Evolutionary conservation across 768 basidiomycete genomes (phyloP).

Genomic region (Rossbeevera mucosa): DNA sequence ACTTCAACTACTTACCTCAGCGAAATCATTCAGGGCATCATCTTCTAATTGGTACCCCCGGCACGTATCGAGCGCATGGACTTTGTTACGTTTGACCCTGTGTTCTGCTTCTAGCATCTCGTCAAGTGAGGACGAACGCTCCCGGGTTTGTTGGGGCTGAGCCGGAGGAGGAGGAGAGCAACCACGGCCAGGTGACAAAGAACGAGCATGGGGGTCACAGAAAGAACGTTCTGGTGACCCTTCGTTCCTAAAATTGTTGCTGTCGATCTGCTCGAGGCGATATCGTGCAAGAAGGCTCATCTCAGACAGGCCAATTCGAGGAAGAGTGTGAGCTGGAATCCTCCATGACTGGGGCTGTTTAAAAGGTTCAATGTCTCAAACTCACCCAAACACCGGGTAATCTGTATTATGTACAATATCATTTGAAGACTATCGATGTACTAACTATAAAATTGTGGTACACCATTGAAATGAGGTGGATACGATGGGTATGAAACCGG

Average conservation of each 20-base stretch:
- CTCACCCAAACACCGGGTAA: too few relatives aligned
- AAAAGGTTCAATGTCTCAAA: too few relatives aligned
- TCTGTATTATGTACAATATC: too few relatives aligned
- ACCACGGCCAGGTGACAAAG: neutral
- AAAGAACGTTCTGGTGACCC: neutral
- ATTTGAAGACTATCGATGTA: too few relatives aligned
- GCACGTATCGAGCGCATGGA: neutral
- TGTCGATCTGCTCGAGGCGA: neutral
- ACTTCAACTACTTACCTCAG: neutral
- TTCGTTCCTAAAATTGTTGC: neutral
- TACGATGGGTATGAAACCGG: too few relatives aligned
- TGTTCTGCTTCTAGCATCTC: neutral
- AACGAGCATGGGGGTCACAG: too few relatives aligned
- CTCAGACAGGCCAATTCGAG: too few relatives aligned
- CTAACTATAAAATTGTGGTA: too few relatives aligned
- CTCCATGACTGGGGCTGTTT: too few relatives aligned
- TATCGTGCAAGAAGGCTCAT: neutral
- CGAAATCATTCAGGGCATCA: neutral
- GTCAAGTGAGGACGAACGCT: too few relatives aligned
- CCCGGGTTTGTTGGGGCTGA: neutral
- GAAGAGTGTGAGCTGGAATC: too few relatives aligned
- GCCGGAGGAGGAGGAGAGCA: neutral
- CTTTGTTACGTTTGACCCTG: neutral
- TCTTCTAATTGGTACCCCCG: neutral
- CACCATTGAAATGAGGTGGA: too few relatives aligned